Percentiles rank a stretch among this genome's conserved stretches.
Evolutionary conservation across 2,329 filamentous ascomycete genomes (phyloP).

Genomic region (Sarocladiaceae sp.): DNA sequence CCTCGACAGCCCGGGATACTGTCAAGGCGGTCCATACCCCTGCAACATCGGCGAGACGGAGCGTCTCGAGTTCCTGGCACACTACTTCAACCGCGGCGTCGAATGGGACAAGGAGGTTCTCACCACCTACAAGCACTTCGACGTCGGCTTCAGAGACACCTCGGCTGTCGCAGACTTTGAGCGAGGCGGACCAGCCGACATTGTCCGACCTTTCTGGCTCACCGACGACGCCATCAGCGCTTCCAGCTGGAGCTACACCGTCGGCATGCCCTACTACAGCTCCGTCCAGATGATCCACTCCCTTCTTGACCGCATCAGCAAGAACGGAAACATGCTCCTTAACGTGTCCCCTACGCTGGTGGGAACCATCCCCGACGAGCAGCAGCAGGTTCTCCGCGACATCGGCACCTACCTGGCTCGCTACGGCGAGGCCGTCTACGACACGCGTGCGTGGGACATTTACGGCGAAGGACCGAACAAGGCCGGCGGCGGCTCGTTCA

Average conservation of each 20-base stretch:
- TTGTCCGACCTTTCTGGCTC: slow-evolving; percentile 14
- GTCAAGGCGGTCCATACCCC: slow-evolving; percentile 8
- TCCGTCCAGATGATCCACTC: slow-evolving; percentile 25
- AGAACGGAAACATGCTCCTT: slow-evolving; percentile 51
- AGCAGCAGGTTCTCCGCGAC: slow-evolving; percentile 10
- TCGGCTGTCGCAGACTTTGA: slow-evolving; percentile 14
- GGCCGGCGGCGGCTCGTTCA: slow-evolving; percentile 13
- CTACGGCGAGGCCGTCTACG: slow-evolving; percentile 12
- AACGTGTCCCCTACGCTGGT: slow-evolving; percentile 39
- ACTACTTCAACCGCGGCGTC: slow-evolving; percentile 15
- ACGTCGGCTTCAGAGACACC: slow-evolving; percentile 13
- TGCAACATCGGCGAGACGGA: slow-evolving; percentile 13
- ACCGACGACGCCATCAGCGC: slow-evolving; percentile 15
- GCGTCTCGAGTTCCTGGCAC: slow-evolving; percentile 12
- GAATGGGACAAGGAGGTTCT: slow-evolving; percentile 15
- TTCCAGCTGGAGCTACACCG: slow-evolving; percentile 14
- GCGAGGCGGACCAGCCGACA: slow-evolving; percentile 13
- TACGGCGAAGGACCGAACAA: slow-evolving; percentile 14
- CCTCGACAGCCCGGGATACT: slow-evolving; percentile 13
- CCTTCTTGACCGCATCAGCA: slow-evolving; percentile 46
- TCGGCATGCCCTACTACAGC: slow-evolving; percentile 14
- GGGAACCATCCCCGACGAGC: slow-evolving; percentile 10
- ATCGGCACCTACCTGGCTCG: slow-evolving; percentile 12
- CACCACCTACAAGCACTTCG: slow-evolving; percentile 15
- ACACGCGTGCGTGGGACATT: slow-evolving; percentile 13